phyloP scores from a whole-genome alignment of 2,329 filamentous ascomycete genomes.

The Blastomyces silverae region DNA sequence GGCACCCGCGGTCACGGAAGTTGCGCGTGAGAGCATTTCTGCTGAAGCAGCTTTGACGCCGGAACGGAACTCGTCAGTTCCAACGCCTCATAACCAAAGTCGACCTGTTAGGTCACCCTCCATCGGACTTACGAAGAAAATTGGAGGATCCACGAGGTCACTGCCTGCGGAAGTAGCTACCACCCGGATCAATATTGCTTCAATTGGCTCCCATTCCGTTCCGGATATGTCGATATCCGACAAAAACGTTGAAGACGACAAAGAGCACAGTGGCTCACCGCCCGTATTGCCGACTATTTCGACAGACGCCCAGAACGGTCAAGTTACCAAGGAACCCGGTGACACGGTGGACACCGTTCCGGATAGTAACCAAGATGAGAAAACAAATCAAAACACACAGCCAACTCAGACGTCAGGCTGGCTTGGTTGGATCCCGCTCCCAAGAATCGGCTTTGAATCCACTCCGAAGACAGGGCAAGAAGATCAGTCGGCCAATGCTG shows the following conservation, averaged over 20 bases:
- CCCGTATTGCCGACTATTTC: slow-evolving; percentile 4
- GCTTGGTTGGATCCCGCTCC: slow-evolving; percentile 21
- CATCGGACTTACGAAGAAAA: slow-evolving; percentile 35
- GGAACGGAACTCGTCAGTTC: slow-evolving; percentile 31
- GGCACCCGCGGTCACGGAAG: slow-evolving; percentile 44
- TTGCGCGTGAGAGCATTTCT: slow-evolving; percentile 46
- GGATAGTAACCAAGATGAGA: slow-evolving; percentile 17
- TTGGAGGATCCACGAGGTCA: slow-evolving; percentile 38
- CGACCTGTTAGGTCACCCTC: slow-evolving; percentile 34
- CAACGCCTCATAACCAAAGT: slow-evolving; percentile 23
- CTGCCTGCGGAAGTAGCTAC: slow-evolving; percentile 42
- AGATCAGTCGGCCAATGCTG: slow-evolving; percentile 11
- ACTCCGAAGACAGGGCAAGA: slow-evolving; percentile 18
- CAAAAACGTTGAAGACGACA: slow-evolving; percentile 18
- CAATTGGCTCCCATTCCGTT: slow-evolving; percentile 34
- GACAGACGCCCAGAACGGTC: background rate
- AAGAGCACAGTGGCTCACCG: slow-evolving; percentile 15
- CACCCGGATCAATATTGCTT: slow-evolving; percentile 42
- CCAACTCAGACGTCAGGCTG: slow-evolving; percentile 16
- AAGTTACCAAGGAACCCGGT: slow-evolving; percentile 1
- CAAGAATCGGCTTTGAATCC: slow-evolving; percentile 18
- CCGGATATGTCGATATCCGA: slow-evolving; percentile 24
- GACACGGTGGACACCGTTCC: background rate
- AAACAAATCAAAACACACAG: slow-evolving; percentile 23
- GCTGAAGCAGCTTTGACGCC: slow-evolving; percentile 37